Base-by-base conservation (phyloP, 2,329 filamentous ascomycete species). In the Colletotrichum neosansevieriae region DNA sequence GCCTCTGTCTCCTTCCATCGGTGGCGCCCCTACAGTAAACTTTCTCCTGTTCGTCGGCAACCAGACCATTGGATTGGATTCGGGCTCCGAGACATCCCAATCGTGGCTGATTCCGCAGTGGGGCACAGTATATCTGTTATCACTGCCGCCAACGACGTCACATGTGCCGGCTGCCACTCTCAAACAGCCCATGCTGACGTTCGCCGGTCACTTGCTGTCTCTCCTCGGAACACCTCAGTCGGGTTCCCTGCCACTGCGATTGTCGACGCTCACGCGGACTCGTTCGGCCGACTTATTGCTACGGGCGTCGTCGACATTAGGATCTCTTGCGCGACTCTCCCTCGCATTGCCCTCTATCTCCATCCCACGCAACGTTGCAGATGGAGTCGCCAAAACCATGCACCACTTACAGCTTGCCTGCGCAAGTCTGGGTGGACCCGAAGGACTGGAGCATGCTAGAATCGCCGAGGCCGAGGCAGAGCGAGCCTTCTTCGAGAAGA, bases 401-500 rank as follows among this genome's bases (percentile, higher is more conserved):
- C 80, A 83, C 4, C 94, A 97, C 76, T 85, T 99, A 2, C 87
- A 93, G 34, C 84, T 88, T 51, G 91, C 94, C 1, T 98, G 95
- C 75, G 84, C 89, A 24, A 88, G 89, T 60, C 84, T 98, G 2
- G 88, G 88, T 40, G 84, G 83, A 0, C 81, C 82, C 0, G 86
- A 90, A 32, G 94, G 94, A 0, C 82, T 99, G 44, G 87, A 91
- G 70, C 90, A 95, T 76, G 95, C 95, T 0, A 88, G 93, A 10
- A 89, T 94, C 53, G 96, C 96, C 6, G 94, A 98, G 79, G 87
- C 89, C 3, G 94, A 97, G 76, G 95, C 94, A 0, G 96, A 99
- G 78, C 90, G 92, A 69, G 95, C 95, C 0, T 99, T 99, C 80
- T 99, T 99, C 73, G 96, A 99, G 80, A 97, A 97, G 81, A 97